Base-by-base conservation (phyloP, 148 eudicot species). In the Nepenthes gracilis region DNA sequence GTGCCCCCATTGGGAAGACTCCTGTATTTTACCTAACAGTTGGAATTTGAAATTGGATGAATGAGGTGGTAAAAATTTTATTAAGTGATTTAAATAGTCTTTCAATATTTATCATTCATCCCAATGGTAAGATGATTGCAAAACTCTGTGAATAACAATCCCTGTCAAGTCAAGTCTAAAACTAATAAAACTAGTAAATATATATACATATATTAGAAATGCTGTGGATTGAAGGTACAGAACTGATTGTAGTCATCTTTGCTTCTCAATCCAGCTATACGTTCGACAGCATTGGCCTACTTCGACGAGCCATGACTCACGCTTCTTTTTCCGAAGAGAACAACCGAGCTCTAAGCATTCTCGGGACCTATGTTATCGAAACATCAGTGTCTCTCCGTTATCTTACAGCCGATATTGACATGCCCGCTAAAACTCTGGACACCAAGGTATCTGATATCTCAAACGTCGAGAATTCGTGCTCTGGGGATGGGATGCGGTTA, bases 281-380 rank as follows among this genome's bases (percentile, higher is more conserved):
- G 10, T 90, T 90, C 68, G 23, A 58, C 33, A 68, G 38, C 52
- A 60, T 82, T 49, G 73, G 76, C 48, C 75, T 80, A 53, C 78
- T 90, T 1, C 78, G 94, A 13, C 82, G 94, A n/a, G 90, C 94
- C 36, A 72, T 90, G 90, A 90, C 97, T 8, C 97, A 90, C 57
- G 71, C 97, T 32, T 90, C 97, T 2, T 90, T 43, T 67, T 90
- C 97, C 0, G 81, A 78, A 68, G 97, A 90, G 80, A 90, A 86
- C 90, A 82, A 84, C 79, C 81, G 71, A 57, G 94, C 90, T 9
- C 66, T 90, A 47, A 82, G 90, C 76, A 64, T 90, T 34, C 62
- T 90, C 48, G 97, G 97, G 1, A 80, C 56, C 12, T 80, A 74
- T 36, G 65, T 86, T 51, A 90, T 90, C 5, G 84, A 90, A 63